Percentiles rank a stretch among this genome's conserved stretches.
phyloP scores from a whole-genome alignment of 2,329 filamentous ascomycete species.

The Aspergillus ruber region DNA sequence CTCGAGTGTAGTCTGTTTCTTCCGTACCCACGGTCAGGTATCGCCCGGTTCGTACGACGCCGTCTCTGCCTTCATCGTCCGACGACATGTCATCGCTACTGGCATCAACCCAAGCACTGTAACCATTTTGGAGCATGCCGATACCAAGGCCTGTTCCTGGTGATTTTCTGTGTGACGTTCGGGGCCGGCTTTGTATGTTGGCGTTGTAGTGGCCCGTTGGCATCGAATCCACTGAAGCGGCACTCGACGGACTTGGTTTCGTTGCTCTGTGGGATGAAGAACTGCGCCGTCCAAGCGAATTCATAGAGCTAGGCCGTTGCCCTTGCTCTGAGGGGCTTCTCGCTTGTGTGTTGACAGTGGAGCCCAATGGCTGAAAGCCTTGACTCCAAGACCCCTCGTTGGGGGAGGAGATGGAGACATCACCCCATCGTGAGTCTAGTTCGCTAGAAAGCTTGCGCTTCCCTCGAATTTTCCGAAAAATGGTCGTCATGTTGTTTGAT shows the following conservation, averaged over 20 bases:
- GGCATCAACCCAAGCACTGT: background rate
- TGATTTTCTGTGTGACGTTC: constrained; percentile 5
- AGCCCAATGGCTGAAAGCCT: constrained; percentile 22
- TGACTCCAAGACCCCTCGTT: constrained; percentile 38
- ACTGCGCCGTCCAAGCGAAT: constrained; percentile 5
- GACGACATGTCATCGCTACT: background rate
- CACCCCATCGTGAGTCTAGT: constrained; percentile 36
- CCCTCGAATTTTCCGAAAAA: constrained; percentile 26
- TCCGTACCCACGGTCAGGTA: constrained; percentile 7
- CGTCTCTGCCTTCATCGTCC: background rate
- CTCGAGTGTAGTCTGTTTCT: constrained; percentile 2
- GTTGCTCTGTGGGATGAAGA: constrained; percentile 2
- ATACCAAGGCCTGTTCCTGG: constrained; percentile 11
- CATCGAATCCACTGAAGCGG: constrained; percentile 12
- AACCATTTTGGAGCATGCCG: background rate
- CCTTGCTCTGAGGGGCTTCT: constrained; percentile 6
- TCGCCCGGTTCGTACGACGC: constrained; percentile 11
- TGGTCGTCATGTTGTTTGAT: constrained; percentile 21
- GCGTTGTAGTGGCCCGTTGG: constrained; percentile 28
- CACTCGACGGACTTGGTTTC: background rate
- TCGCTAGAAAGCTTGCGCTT: constrained; percentile 31
- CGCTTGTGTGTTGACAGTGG: constrained; percentile 8
- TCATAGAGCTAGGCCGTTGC: constrained; percentile 9
- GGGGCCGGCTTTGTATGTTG: constrained; percentile 18
- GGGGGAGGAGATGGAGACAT: constrained; percentile 34